A percentile compares a stretch with the other conserved stretches of the same genome.
These are phyloP conservation scores for Pleurotus salmoneostramineus DNA, from an alignment of 768 basidiomycete genomes.

Conservation along the genomic window DNA sequence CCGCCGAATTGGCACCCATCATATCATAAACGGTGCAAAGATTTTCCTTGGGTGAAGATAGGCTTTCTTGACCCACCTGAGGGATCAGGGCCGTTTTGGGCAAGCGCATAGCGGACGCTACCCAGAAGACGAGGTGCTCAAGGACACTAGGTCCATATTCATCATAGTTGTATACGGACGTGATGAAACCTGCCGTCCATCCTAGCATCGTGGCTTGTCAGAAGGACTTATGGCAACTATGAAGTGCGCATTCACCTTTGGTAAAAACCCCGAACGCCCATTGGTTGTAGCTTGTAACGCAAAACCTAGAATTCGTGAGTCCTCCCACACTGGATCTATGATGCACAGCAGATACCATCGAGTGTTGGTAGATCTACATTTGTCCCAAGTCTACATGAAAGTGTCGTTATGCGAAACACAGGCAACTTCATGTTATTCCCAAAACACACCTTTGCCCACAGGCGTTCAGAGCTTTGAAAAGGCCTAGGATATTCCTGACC, in stretches of 20 bases:
- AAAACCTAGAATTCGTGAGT: constrained; percentile 1
- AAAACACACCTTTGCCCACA: constrained; percentile 54
- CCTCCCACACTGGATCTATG: background rate
- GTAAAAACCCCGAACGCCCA: constrained; percentile 65
- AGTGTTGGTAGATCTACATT: constrained; percentile 41
- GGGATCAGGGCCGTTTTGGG: constrained; percentile 27
- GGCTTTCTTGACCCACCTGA: constrained; percentile 32
- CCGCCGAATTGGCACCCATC: constrained; percentile 20
- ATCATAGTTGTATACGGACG: constrained; percentile 38
- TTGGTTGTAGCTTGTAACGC: constrained; percentile 50
- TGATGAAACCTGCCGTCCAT: constrained; percentile 50
- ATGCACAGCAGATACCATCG: constrained; percentile 42
- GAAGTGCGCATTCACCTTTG: constrained; percentile 30
- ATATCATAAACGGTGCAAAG: constrained; percentile 27
- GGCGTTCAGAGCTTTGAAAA: constrained; percentile 41
- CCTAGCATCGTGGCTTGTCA: constrained; percentile 27
- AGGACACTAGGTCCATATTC: constrained; percentile 41
- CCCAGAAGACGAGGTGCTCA: constrained; percentile 52
- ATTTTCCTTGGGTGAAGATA: constrained; percentile 14
- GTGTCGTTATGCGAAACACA: background rate
- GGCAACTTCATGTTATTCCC: background rate
- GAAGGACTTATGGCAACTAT: background rate
- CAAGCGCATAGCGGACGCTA: constrained; percentile 46
- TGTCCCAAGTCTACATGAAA: constrained; percentile 47
- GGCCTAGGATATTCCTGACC: constrained; percentile 28